Evolutionary conservation across 1,139 yeast genomes (phyloP).

Genomic region (Sugiyamaella sp.): DNA sequence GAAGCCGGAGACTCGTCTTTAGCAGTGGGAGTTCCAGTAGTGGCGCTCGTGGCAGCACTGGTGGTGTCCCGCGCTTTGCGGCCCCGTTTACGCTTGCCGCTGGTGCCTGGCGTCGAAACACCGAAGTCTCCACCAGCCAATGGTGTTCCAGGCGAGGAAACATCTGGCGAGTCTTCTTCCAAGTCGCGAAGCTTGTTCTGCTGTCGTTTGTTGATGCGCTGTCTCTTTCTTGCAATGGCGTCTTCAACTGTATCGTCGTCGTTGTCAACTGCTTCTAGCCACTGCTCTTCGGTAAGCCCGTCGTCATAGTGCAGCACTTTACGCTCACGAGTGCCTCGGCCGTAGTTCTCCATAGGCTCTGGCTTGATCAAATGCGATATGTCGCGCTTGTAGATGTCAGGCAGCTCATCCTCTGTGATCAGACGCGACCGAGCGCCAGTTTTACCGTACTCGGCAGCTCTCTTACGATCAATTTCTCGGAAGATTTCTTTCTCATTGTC

Average conservation of each 20-base stretch:
- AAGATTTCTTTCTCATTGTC: slow-evolving; percentile 75
- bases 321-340: slow-evolving; percentile 79
- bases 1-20: slow-evolving; percentile 44
- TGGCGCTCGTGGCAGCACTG: slow-evolving; percentile 11
- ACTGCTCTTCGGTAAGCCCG: slow-evolving; percentile 92
- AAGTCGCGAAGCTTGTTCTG: slow-evolving; percentile 6
- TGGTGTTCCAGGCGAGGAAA: slow-evolving; percentile 21
- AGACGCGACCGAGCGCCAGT: slow-evolving; percentile 56
- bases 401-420: slow-evolving; percentile 71
- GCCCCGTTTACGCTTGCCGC: slow-evolving; percentile 32
- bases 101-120: slow-evolving; percentile 12
- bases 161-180: slow-evolving; percentile 17
- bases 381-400: slow-evolving; percentile 77
- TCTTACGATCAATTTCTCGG: slow-evolving; percentile 68
- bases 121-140: slow-evolving; percentile 4
- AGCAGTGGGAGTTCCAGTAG: slow-evolving; percentile 36
- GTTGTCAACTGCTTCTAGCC: slow-evolving; percentile 71
- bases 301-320: slow-evolving; percentile 84
- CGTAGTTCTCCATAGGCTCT: slow-evolving; percentile 51
- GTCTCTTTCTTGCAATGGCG: slow-evolving; percentile 66
- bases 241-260: slow-evolving; percentile 72
- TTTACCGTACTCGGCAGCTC: slow-evolving; percentile 53
- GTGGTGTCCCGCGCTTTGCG: slow-evolving; percentile 22
- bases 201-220: slow-evolving; percentile 35
- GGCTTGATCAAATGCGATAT: slow-evolving; percentile 56